A percentile compares a stretch with the other conserved stretches of the same genome.
Evolutionary conservation across 1,139 yeast genomes (phyloP).

Genomic region (Pichia sp.): DNA sequence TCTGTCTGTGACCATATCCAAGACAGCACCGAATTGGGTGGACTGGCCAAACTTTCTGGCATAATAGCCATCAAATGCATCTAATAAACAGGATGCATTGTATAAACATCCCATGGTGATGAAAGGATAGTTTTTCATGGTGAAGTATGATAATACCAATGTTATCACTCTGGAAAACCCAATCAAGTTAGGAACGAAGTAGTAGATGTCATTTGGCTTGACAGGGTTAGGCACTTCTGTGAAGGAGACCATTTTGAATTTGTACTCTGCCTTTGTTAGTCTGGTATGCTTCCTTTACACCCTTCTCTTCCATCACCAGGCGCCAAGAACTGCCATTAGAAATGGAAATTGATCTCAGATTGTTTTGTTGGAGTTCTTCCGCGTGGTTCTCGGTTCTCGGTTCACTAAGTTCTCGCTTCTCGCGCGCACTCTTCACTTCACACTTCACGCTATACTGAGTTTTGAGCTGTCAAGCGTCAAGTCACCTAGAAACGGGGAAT

Average conservation of each 20-base stretch:
- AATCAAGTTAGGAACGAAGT: slow-evolving; percentile 80
- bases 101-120: slow-evolving; percentile 65
- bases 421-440: too few relatives aligned
- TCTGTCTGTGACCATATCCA: slow-evolving; percentile 98
- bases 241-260: slow-evolving; percentile 5
- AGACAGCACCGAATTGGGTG: slow-evolving; percentile 88
- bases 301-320: neutral
- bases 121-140: slow-evolving; percentile 80
- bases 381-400: too few relatives aligned
- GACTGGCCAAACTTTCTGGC: slow-evolving; percentile 89
- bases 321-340: neutral
- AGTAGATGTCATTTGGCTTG: slow-evolving; percentile 19
- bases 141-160: slow-evolving; percentile 68
- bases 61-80: slow-evolving; percentile 95
- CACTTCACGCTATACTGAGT: too few relatives aligned
- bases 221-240: slow-evolving; percentile 15
- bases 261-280: too few relatives aligned
- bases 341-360: too few relatives aligned
- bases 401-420: too few relatives aligned
- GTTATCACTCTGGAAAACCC: slow-evolving; percentile 82
- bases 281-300: too few relatives aligned
- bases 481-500: too few relatives aligned
- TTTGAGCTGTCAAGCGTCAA: too few relatives aligned
- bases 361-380: too few relatives aligned
- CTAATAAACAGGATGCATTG: slow-evolving; percentile 83